phyloP scores from a whole-genome alignment of 148 eudicot genomes.

The Chenopodium berlandieri region DNA sequence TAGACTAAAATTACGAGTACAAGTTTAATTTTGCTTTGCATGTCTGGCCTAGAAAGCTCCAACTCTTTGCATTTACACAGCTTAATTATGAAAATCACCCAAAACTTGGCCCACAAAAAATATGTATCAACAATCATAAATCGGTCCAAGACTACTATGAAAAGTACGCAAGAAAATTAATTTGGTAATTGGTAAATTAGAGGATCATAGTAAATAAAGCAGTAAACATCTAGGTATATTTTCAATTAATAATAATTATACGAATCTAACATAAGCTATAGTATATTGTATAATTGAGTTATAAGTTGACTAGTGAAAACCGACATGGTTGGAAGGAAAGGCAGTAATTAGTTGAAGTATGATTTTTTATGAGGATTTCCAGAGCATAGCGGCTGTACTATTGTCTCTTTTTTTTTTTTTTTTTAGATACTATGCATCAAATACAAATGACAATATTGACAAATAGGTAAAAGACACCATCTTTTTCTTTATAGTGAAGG shows the following conservation, averaged over 20 bases:
- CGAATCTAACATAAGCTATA: background rate
- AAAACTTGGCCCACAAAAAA: background rate
- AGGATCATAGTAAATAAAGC: too few species aligned
- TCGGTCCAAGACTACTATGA: background rate
- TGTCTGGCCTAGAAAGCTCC: background rate
- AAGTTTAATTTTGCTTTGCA: background rate
- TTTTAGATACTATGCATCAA: background rate
- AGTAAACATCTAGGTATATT: too few species aligned
- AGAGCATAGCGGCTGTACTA: slow-evolving; percentile 6
- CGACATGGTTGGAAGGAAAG: background rate
- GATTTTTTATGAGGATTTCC: background rate
- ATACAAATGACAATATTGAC: background rate
- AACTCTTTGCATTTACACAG: background rate
- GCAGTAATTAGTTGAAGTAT: background rate
- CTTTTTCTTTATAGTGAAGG: background rate
- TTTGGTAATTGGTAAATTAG: too few species aligned
- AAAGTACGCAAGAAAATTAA: too few species aligned
- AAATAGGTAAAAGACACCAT: background rate
- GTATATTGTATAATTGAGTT: background rate
- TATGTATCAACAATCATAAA: background rate
- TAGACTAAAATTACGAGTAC: background rate
- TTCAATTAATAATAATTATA: too few species aligned
- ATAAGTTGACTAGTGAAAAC: background rate
- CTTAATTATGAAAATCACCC: background rate
- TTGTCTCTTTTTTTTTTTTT: background rate